Percentiles rank a stretch among this genome's conserved stretches.
Conservation (phyloP, 1,284 basidiomycete genomes). For the Irpex rosettiformis region DNA sequence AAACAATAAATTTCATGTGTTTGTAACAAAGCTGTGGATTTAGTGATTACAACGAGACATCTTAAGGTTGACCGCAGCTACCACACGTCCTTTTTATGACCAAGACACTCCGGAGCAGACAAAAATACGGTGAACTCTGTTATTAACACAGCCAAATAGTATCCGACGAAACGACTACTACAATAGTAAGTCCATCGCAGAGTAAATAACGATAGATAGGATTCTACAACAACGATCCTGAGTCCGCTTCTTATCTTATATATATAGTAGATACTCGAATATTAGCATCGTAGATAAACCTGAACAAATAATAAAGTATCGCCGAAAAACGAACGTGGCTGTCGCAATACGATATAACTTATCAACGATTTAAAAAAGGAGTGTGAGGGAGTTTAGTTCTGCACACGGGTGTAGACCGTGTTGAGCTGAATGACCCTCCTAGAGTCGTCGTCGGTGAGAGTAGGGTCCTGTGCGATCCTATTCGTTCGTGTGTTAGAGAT, state of each 20-base stretch:
- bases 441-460: neutral
- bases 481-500: neutral
- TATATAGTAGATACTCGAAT: neutral
- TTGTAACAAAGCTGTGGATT: no score
- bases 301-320: neutral
- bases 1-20: no score
- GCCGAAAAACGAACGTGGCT: neutral
- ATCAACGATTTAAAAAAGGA: slow-evolving; percentile 2
- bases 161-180: no score
- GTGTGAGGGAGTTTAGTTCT: neutral
- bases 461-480: neutral
- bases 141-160: neutral
- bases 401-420: neutral
- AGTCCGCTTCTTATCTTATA: no score
- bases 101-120: no score
- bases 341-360: neutral
- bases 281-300: neutral
- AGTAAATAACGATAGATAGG: neutral
- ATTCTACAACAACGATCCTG: neutral
- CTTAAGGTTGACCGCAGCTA: no score
- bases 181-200: no score
- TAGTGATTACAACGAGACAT: no score
- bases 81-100: no score
- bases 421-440: neutral
- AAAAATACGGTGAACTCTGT: neutral